Percentiles rank a stretch among this genome's conserved stretches.
phyloP scores from a whole-genome alignment of 2,329 filamentous ascomycete species.

The Cercospora citrullina region DNA sequence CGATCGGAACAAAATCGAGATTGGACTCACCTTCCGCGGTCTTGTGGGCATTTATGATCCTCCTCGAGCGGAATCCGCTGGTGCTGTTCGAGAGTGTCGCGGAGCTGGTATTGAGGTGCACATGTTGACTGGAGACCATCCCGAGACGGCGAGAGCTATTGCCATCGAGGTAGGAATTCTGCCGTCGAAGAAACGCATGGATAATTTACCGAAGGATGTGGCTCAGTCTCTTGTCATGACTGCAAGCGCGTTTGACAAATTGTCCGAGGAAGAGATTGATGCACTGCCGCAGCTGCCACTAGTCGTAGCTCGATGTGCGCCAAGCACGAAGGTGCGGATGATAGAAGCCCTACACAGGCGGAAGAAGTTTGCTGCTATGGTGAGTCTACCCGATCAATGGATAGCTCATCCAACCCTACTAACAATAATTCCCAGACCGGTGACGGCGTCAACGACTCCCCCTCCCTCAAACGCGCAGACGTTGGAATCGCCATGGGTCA shows the following conservation, averaged over 20 bases:
- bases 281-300: constrained; percentile 71
- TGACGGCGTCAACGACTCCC: constrained; percentile 84
- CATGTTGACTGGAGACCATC: constrained; percentile 83
- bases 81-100: constrained; percentile 68
- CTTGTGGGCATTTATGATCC: constrained; percentile 60
- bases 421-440: constrained; percentile 63
- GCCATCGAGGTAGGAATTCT: constrained; percentile 77
- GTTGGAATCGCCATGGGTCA: constrained; percentile 88
- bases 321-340: constrained; percentile 86
- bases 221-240: constrained; percentile 64
- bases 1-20: constrained; percentile 64
- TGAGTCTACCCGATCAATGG: background rate
- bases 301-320: constrained; percentile 80
- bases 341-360: constrained; percentile 84
- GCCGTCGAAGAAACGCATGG: constrained; percentile 62
- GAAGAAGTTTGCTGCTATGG: constrained; percentile 74
- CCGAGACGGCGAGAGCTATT: constrained; percentile 76
- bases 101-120: constrained; percentile 74
- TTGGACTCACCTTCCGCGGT: constrained; percentile 62
- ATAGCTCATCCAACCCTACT: constrained; percentile 41
- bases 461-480: constrained; percentile 75
- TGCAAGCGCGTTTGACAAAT: constrained; percentile 59
- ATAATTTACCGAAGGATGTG: constrained; percentile 53
- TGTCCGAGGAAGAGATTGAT: constrained; percentile 74
- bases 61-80: constrained; percentile 74